Evolutionary conservation across 768 basidiomycete species (phyloP), one percentile per base, ranked within the genome.

Genomic region (Leccinum variicolor): DNA sequence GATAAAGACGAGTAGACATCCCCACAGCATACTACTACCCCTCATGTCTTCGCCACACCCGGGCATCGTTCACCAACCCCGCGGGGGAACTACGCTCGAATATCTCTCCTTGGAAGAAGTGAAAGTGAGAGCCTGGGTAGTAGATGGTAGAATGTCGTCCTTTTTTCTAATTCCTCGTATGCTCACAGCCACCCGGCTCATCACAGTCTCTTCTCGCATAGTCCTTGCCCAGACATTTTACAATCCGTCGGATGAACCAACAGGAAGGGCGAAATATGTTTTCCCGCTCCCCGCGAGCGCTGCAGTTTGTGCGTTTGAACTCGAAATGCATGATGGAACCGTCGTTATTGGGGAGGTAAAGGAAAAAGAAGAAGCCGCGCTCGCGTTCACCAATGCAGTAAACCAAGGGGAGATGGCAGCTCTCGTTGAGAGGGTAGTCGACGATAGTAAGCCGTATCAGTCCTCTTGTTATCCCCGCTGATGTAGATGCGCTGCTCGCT

Each of bases 261-360:
- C 82, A 0, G 66, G 68, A 41, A 72, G 77, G 48, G 81, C 80
- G 26, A 76, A 80, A 31, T 87, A 85, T 65, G 73, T 77, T 39
- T 86, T 87, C 60, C 84, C 85, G 9, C 75, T 86, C 6, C 86
- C 85, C 0, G 80, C 77, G 1, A 74, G 72, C 29, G 80, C 79
- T 0, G 83, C 82, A 0, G 75, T 85, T 8, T 85, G 82, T 57
- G 77, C 76, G 0, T 87, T 87, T 62, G 70, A 77, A 33, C 76
- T 85, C 67, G 72, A 71, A 39, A 72, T 75, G 11, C 73, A 75
- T 14, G 77, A 83, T 57, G 79, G 77, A 7, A 68, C 75, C 0
- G 61, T 73, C 4, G 66, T 86, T 3, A 59, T 67, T 10, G 85
- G 82, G 4, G 65, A 78, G 15, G 77, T 74, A 4, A 81, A 82